Percentiles rank a stretch among this genome's conserved stretches.
Evolutionary conservation across 345 rosid species (phyloP).

Genomic region (Camelina sativa): DNA sequence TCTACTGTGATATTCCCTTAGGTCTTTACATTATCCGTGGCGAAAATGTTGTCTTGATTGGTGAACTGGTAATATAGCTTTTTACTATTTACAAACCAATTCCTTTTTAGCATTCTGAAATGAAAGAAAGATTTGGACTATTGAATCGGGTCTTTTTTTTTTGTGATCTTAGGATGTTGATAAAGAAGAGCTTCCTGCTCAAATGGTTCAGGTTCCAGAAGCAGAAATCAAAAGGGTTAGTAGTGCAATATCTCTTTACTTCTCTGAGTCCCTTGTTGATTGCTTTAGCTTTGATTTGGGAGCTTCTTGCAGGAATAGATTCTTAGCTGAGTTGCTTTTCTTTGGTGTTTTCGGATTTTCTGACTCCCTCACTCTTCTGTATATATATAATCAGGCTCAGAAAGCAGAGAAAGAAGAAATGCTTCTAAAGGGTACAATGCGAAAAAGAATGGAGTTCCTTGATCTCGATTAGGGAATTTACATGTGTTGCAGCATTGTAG

Average conservation of each 20-base stretch:
- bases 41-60: slow-evolving; percentile 89
- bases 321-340: background rate
- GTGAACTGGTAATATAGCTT: slow-evolving; percentile 79
- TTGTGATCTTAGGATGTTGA: slow-evolving; percentile 54
- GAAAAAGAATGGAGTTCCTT: slow-evolving; percentile 71
- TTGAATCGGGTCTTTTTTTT: slow-evolving; percentile 4
- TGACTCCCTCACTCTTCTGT: slow-evolving; percentile 19
- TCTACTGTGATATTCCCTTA: slow-evolving; percentile 86
- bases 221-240: slow-evolving; percentile 63
- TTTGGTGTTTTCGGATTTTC: slow-evolving; percentile 14
- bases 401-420: slow-evolving; percentile 68
- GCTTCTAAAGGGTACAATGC: slow-evolving; percentile 63
- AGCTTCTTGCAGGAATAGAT: slow-evolving; percentile 7
- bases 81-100: background rate
- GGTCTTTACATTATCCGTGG: slow-evolving; percentile 93
- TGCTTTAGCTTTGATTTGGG: slow-evolving; percentile 3
- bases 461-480: slow-evolving; percentile 54
- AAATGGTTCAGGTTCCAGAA: slow-evolving; percentile 58
- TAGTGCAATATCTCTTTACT: slow-evolving; percentile 19
- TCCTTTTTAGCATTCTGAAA: slow-evolving; percentile 32
- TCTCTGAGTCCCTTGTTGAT: background rate
- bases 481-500: slow-evolving; percentile 23
- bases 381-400: slow-evolving; percentile 54
- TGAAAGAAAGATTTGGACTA: background rate
- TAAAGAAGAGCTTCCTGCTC: slow-evolving; percentile 74